phyloP scores from a whole-genome alignment of 305 asterid species.

The Solanum aculeatissimum region DNA sequence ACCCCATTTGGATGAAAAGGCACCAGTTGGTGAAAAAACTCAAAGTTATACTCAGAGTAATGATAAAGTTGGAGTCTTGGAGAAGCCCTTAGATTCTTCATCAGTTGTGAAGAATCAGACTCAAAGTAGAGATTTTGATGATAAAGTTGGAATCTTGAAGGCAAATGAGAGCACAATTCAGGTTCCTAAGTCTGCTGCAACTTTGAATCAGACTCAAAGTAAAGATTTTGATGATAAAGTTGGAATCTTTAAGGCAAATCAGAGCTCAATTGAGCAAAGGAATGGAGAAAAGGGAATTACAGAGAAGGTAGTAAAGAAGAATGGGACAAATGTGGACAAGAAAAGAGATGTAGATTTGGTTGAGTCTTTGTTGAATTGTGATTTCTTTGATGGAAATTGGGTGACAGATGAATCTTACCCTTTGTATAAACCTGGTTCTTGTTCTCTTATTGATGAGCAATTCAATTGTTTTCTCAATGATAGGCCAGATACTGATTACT shows the following conservation, averaged over 20 bases:
- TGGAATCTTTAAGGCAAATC: slow-evolving; percentile 33
- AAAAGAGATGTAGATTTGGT: slow-evolving; percentile 34
- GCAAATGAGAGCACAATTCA: slow-evolving; percentile 21
- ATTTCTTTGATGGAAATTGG: slow-evolving; percentile 80
- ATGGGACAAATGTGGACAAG: too few species aligned
- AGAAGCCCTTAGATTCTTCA: slow-evolving; percentile 13
- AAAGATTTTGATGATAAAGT: slow-evolving; percentile 10
- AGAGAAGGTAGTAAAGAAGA: slow-evolving; percentile 29
- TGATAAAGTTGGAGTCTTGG: slow-evolving; percentile 31
- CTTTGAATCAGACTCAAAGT: not conserved
- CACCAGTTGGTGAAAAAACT: slow-evolving; percentile 1
- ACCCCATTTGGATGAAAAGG: not conserved
- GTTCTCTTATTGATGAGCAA: slow-evolving; percentile 77
- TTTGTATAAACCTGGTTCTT: slow-evolving; percentile 80
- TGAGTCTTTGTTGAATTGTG: slow-evolving; percentile 45
- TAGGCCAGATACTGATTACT: slow-evolving; percentile 59
- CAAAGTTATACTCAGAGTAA: not conserved
- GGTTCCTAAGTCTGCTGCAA: not conserved
- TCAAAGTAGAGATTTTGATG: not conserved
- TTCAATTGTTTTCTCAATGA: slow-evolving; percentile 72
- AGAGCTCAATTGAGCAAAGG: slow-evolving; percentile 4
- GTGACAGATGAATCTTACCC: slow-evolving; percentile 71
- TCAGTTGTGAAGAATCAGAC: not conserved
- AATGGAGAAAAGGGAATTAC: slow-evolving; percentile 14
- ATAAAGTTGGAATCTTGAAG: slow-evolving; percentile 30